Base-by-base conservation (phyloP, 1,139 yeast genomes). In the Debaryomyces nepalensis region DNA sequence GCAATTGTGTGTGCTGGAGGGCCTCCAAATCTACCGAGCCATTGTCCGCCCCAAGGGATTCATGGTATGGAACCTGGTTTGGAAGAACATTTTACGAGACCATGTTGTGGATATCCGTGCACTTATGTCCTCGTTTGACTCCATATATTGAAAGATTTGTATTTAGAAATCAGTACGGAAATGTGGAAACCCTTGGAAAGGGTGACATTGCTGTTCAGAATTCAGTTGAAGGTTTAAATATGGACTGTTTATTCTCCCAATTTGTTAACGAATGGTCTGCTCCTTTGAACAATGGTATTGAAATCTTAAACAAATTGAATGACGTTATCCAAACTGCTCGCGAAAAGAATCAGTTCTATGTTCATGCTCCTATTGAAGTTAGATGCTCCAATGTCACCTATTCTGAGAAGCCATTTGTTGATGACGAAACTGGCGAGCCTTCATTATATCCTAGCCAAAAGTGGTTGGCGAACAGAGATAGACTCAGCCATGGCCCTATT, bases 201-300 rank as follows among this genome's bases (percentile, higher is more conserved):
- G 89, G 90, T 35, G 82, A 79, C 46, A 68, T 77, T 39, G 87
- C 88, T 4, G 90, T 91, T 5, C 93, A 86, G 57, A 77, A 81
- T 48, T 85, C 95, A 2, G 91, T 87, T 26, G 91, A 87, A 49
- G 96, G 91, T 2, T 81, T 91, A 56, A 90, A 89, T 61, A 89
- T 93, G 96, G 98, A 93, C 68, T 93, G 99, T 61, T 70, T 91
- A 52, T 93, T 90, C 62, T 83, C 91, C 36, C 99, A 93, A 64
- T 91, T 85, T 66, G 99, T 93, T 42, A 84, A 91, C 59, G 99
- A 93, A 67, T 93, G 99, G 99, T 89, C 93, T 10, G 81, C 95
- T 42, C 98, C 98, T 22, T 70, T 93, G 58, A 74, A 69, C 21
- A 77, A 79, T 46, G 98, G 98, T 7, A 82, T 82, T 6, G 84